Evolutionary conservation across 2,329 filamentous ascomycete species (phyloP).

Genomic region (Fusarium sp.): DNA sequence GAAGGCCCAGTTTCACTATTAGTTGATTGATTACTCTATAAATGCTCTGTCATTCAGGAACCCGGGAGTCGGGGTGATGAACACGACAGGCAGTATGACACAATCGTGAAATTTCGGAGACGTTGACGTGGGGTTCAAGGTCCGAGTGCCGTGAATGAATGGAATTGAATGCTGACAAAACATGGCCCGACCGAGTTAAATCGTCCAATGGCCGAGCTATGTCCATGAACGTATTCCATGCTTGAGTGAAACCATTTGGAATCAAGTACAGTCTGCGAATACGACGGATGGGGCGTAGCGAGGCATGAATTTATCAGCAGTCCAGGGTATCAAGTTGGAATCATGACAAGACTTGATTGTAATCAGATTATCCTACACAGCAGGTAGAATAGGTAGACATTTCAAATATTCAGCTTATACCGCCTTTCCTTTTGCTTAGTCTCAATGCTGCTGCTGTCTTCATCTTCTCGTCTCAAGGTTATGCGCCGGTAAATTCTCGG

Average conservation of each 20-base stretch:
- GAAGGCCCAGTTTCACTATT: constrained; percentile 11
- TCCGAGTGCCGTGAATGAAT: constrained; percentile 28
- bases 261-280: constrained; percentile 28
- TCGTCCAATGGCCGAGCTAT: neutral
- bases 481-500: constrained; percentile 35
- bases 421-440: neutral
- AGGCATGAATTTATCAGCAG: constrained; percentile 29
- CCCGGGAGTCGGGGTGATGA: constrained; percentile 34
- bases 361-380: neutral
- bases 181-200: constrained; percentile 1
- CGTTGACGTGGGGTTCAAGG: constrained; percentile 15
- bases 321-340: constrained; percentile 7
- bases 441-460: neutral
- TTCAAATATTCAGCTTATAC: neutral
- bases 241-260: constrained; percentile 24
- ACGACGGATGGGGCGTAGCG: constrained; percentile 22
- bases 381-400: no score
- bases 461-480: neutral
- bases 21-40: constrained; percentile 12
- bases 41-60: neutral
- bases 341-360: neutral
- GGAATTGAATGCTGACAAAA: constrained; percentile 35
- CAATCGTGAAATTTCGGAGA: constrained; percentile 31
- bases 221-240: neutral
- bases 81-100: constrained; percentile 38